phyloP scores from a whole-genome alignment of 768 basidiomycete species.

The Mycena indigotica region DNA sequence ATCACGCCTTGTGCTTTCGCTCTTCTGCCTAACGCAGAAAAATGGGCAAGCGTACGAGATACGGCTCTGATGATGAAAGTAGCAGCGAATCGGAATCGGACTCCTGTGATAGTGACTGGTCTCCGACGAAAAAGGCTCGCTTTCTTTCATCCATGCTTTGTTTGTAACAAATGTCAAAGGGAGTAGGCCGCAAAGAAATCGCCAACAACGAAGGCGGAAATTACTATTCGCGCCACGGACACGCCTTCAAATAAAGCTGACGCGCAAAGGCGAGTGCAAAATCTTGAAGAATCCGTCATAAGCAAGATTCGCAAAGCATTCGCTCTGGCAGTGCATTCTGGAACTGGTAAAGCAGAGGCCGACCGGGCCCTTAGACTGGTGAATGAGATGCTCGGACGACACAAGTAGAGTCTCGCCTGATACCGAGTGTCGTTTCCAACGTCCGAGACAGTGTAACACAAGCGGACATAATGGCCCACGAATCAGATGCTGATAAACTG shows the following conservation, averaged over 20 bases:
- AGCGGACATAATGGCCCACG: constrained; percentile 30
- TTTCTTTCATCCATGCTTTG: too few relatives aligned
- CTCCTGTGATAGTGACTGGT: too few relatives aligned
- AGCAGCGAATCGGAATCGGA: too few relatives aligned
- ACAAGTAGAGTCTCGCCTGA: constrained; percentile 7
- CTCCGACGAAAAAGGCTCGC: too few relatives aligned
- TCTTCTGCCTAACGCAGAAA: neutral
- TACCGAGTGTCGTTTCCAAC: too few relatives aligned
- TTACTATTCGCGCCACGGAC: constrained; percentile 21
- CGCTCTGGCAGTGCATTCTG: constrained; percentile 19
- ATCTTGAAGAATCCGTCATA: constrained; percentile 21
- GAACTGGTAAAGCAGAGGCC: constrained; percentile 27
- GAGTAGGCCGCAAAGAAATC: too few relatives aligned
- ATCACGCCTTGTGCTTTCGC: neutral
- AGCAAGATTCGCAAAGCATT: constrained; percentile 23
- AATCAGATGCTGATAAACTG: constrained; percentile 26
- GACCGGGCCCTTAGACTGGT: constrained; percentile 24
- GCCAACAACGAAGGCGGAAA: constrained; percentile 19
- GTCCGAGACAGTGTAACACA: constrained; percentile 31
- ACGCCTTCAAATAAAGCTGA: constrained; percentile 12
- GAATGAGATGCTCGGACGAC: neutral
- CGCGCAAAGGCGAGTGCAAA: constrained; percentile 14
- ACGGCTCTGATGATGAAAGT: too few relatives aligned
- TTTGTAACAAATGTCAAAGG: too few relatives aligned
- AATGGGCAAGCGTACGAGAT: neutral